These are phyloP conservation scores for Pseudogymnoascus sp. DNA, from an alignment of 2,329 filamentous ascomycete species.

Conservation along the genomic window DNA sequence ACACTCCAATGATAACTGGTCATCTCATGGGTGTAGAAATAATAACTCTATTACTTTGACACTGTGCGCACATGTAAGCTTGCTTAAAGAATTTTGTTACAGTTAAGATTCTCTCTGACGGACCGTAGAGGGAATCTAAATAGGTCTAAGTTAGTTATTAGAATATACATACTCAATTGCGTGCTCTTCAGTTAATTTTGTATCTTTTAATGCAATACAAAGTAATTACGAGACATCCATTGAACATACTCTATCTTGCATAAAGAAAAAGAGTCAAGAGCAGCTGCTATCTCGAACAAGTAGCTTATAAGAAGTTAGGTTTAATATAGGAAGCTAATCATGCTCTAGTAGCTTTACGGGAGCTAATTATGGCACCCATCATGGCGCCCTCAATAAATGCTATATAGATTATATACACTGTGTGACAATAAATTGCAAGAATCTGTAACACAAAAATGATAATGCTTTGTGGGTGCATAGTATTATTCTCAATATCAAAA, in stretches of 20 bases:
- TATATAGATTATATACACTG: neutral
- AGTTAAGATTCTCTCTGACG: neutral
- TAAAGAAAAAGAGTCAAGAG: too few species aligned
- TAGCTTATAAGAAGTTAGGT: neutral
- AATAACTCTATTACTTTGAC: neutral
- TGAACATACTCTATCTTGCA: too few species aligned
- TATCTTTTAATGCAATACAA: too few species aligned
- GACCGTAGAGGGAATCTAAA: too few species aligned
- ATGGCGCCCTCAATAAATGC: too few species aligned
- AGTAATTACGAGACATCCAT: too few species aligned
- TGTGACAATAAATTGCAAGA: neutral
- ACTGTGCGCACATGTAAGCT: neutral
- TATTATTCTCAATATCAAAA: neutral
- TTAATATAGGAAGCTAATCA: neutral
- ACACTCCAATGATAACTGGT: neutral
- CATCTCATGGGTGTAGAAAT: neutral
- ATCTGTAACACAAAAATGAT: neutral
- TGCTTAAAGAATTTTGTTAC: neutral
- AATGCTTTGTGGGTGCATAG: neutral
- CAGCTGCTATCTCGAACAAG: too few species aligned
- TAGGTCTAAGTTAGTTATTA: too few species aligned
- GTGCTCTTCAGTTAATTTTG: too few species aligned
- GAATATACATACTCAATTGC: too few species aligned
- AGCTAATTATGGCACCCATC: too few species aligned
- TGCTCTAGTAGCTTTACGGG: too few species aligned